Evolutionary conservation across 2,329 filamentous ascomycete genomes (phyloP).

Genomic region (Scedosporium boydii): DNA sequence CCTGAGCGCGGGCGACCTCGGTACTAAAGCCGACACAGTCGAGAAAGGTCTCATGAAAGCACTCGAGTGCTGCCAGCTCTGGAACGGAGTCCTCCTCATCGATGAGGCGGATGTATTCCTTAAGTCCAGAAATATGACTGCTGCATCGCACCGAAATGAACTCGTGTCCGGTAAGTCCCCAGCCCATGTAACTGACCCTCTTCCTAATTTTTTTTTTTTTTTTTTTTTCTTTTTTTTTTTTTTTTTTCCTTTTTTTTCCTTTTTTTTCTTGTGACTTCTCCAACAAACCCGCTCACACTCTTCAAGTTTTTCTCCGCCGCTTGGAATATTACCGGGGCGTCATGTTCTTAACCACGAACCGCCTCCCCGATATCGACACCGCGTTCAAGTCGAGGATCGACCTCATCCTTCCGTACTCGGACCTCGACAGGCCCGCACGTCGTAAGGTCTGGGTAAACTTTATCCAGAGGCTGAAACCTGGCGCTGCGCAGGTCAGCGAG

Average conservation of each 20-base stretch:
- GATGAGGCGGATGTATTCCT: slow-evolving; percentile 14
- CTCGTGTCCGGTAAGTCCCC: not conserved
- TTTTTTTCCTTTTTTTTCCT: too few species aligned
- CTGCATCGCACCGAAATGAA: not conserved
- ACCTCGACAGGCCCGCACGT: not conserved
- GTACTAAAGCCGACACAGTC: slow-evolving; percentile 5
- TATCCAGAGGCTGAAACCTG: not conserved
- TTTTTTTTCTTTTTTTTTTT: too few species aligned
- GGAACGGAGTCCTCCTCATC: slow-evolving; percentile 12
- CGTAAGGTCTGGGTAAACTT: not conserved
- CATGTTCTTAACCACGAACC: not conserved
- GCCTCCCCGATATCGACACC: not conserved
- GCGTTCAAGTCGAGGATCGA: not conserved
- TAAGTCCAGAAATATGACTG: not conserved
- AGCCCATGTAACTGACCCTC: too few species aligned
- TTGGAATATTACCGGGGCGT: slow-evolving; percentile 5
- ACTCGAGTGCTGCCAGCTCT: slow-evolving; percentile 9
- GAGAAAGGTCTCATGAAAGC: slow-evolving; percentile 8
- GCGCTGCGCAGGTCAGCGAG: not conserved
- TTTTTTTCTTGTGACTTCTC: too few species aligned
- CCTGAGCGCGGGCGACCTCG: slow-evolving; percentile 13
- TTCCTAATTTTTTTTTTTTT: too few species aligned
- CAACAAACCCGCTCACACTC: not conserved
- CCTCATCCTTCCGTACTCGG: not conserved
- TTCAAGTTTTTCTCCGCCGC: slow-evolving; percentile 3